A percentile compares a stretch with the other conserved stretches of the same genome.
Evolutionary conservation across 768 basidiomycete genomes (phyloP).

Genomic region (Trametes coccinea): DNA sequence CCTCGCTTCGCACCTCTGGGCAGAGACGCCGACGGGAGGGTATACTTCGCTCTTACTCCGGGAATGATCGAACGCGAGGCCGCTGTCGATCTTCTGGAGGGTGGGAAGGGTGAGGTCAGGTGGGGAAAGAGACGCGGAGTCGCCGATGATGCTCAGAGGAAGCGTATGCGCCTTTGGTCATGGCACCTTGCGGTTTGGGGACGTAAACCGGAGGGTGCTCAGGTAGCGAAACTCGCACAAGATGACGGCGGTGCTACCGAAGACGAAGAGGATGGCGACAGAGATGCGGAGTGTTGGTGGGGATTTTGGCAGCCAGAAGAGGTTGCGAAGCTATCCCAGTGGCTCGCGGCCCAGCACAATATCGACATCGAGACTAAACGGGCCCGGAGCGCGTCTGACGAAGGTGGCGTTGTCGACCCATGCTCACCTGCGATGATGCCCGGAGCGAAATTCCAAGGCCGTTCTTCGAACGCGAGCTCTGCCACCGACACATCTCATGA

Average conservation of each 20-base stretch:
- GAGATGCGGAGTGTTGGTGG: conserved; percentile 67
- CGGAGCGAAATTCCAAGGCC: conserved; percentile 3
- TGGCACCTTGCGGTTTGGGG: conserved; percentile 83
- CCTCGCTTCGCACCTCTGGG: conserved; percentile 66
- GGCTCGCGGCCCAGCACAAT: conserved; percentile 55
- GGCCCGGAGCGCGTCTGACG: not conserved
- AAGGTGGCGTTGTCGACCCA: not conserved
- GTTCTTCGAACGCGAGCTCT: conserved; percentile 10
- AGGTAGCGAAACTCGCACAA: conserved; percentile 25
- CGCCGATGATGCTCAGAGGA: conserved; percentile 50
- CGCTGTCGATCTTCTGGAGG: conserved; percentile 37
- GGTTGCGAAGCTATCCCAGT: conserved; percentile 63
- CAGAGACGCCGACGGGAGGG: conserved; percentile 63
- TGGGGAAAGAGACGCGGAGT: conserved; percentile 42
- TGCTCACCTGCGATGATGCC: not conserved
- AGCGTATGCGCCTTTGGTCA: conserved; percentile 59
- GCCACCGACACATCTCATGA: not conserved
- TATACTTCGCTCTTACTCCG: conserved; percentile 69
- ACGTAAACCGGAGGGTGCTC: conserved; percentile 42
- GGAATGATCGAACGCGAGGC: conserved; percentile 56
- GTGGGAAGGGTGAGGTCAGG: conserved; percentile 36
- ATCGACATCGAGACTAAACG: conserved; percentile 34
- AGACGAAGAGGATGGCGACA: conserved; percentile 38
- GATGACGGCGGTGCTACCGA: conserved; percentile 30
- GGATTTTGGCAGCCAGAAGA: conserved; percentile 67